Evolutionary conservation across 208 protist genomes (phyloP), one percentile per base, ranked within the genome.

Genomic region (Porcisia hertigi): DNA sequence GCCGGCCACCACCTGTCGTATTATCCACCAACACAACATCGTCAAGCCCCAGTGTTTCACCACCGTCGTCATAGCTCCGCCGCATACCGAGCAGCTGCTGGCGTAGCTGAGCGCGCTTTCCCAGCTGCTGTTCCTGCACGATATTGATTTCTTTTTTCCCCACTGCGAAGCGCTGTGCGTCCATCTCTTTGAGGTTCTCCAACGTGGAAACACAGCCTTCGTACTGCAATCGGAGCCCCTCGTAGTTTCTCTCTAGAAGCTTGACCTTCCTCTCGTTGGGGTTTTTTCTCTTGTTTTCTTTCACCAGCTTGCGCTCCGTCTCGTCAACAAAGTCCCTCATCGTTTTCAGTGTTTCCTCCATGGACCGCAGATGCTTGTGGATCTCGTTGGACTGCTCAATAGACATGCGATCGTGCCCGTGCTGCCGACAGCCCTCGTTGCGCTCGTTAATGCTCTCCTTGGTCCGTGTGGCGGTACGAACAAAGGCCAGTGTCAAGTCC

Each of bases 351-450:
- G 89, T 70, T 34, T 80, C 69, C 63, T 90, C 90, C 80, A 94
- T 81, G 9, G 86, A 83, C 11, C 84, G 80, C 58, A 94, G 84
- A 25, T 91, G 84, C 45, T 89, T 92, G 41, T 82, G 80, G 71
- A 94, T 92, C 25, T 75, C 78, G 64, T 89, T 83, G 12, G 88
- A 92, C 66, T 91, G 81, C 65, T 91, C 86, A 73, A 94, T 90
- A 9, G 82, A 72, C 77, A 91, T 85, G 30, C 82, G 81, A 57
- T 92, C 90, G 41, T 91, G 80, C 1, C 87, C 88, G 75, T 92
- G 79, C 49, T 86, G 36, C 1, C 75, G 67, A 69, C 67, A 80
- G 23, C 86, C 86, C 34, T 89, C 76, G 69, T 92, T 94, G 54
- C 90, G 86, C 59, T 92, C 86, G 23, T 82, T 82, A 59, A 94